Percentiles rank a stretch among this genome's conserved stretches.
phyloP scores from a whole-genome alignment of 768 basidiomycete genomes.

The Lyophyllum semitale region DNA sequence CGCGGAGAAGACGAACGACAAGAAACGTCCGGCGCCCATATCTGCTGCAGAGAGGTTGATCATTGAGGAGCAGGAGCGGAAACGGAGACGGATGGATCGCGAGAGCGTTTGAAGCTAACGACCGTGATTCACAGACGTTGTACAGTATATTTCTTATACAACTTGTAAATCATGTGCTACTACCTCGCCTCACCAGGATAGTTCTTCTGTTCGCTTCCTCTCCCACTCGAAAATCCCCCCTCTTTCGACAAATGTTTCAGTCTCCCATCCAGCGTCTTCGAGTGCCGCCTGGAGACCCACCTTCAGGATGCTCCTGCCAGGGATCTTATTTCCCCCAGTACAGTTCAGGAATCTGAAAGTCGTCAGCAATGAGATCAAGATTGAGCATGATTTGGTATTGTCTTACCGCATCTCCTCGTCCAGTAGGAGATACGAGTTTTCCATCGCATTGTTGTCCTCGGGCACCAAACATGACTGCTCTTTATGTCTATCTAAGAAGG shows the following conservation, averaged over 20 bases:
- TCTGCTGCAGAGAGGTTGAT: slow-evolving; percentile 87
- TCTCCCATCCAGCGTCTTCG: slow-evolving; percentile 23
- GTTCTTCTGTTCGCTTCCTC: slow-evolving; percentile 6
- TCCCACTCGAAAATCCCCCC: slow-evolving; percentile 26
- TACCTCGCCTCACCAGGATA: slow-evolving; percentile 15
- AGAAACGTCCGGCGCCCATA: slow-evolving; percentile 68
- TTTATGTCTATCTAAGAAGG: not conserved
- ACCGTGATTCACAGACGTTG: not conserved
- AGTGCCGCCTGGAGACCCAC: slow-evolving; percentile 25
- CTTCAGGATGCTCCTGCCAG: slow-evolving; percentile 18
- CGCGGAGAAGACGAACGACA: slow-evolving; percentile 44
- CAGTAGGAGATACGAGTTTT: slow-evolving; percentile 1
- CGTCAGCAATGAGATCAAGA: not conserved
- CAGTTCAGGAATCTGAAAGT: slow-evolving; percentile 22
- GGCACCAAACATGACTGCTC: not conserved
- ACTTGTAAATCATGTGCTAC: slow-evolving; percentile 17
- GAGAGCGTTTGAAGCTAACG: slow-evolving; percentile 27
- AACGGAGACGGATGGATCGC: slow-evolving; percentile 74
- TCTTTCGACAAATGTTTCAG: slow-evolving; percentile 19
- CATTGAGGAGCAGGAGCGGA: slow-evolving; percentile 88
- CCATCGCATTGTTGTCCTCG: slow-evolving; percentile 1
- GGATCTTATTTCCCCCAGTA: slow-evolving; percentile 18
- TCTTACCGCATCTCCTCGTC: slow-evolving; percentile 6
- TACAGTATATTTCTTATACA: slow-evolving; percentile 10
- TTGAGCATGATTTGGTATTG: not conserved